Evolutionary conservation across 495 filamentous ascomycete species (phyloP).

Genomic region (Penicillium paradoxum): DNA sequence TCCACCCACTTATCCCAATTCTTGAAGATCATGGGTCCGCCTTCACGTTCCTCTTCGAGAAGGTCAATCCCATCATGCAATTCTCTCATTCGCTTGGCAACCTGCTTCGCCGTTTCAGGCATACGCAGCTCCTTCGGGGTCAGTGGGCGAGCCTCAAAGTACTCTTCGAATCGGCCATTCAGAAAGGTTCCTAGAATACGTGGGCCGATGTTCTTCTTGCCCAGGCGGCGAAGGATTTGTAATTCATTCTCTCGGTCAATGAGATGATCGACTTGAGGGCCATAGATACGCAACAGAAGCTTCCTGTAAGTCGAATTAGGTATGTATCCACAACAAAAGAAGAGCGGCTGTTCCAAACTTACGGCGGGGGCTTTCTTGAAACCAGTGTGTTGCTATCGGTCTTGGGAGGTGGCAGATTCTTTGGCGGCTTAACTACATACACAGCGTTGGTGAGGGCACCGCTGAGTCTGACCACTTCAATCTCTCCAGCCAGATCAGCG

Average conservation of each 20-base stretch:
- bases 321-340: not conserved
- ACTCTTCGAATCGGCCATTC: constrained; percentile 97
- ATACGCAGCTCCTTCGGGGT: constrained; percentile 71
- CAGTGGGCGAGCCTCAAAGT: constrained; percentile 74
- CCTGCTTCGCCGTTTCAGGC: constrained; percentile 80
- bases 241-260: constrained; percentile 92
- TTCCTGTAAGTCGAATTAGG: constrained; percentile 50
- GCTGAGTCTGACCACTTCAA: constrained; percentile 80
- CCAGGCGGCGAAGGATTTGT: constrained; percentile 77
- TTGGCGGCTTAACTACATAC: constrained; percentile 85
- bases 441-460: constrained; percentile 95
- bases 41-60: constrained; percentile 66
- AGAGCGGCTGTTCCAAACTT: constrained; percentile 16
- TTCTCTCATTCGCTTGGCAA: constrained; percentile 98
- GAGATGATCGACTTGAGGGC: constrained; percentile 89
- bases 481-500: constrained; percentile 62
- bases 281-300: constrained; percentile 87
- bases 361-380: constrained; percentile 52
- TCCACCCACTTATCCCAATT: constrained; percentile 97
- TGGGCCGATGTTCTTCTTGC: constrained; percentile 88
- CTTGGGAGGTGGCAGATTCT: constrained; percentile 40
- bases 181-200: constrained; percentile 87
- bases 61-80: constrained; percentile 91
- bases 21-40: constrained; percentile 75
- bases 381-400: constrained; percentile 33